Evolutionary conservation across 2,329 filamentous ascomycete genomes (phyloP).

Genomic region (Colletotrichum liriopes): DNA sequence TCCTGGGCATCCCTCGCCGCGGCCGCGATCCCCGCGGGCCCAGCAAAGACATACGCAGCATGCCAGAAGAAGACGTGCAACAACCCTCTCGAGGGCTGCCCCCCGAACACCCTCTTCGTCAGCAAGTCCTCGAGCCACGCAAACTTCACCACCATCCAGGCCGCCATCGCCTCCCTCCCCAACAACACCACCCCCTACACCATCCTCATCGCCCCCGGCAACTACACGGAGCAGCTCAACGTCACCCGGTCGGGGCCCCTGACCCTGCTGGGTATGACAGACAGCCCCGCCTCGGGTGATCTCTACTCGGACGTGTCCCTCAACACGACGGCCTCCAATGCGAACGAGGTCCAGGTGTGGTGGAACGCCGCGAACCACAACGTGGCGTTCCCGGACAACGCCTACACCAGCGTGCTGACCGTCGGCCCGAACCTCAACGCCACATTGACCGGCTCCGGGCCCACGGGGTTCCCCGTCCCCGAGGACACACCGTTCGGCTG

Average conservation of each 20-base stretch:
- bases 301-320: slow-evolving; percentile 59
- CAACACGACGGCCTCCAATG: slow-evolving; percentile 52
- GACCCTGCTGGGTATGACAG: slow-evolving; percentile 73
- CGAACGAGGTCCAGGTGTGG: slow-evolving; percentile 69
- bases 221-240: slow-evolving; percentile 77
- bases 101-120: slow-evolving; percentile 59
- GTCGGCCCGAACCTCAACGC: slow-evolving; percentile 76
- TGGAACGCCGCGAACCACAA: slow-evolving; percentile 71
- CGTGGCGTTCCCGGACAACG: slow-evolving; percentile 68
- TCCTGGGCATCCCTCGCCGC: slow-evolving; percentile 14
- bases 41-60: slow-evolving; percentile 49
- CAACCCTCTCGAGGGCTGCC: slow-evolving; percentile 55
- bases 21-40: slow-evolving; percentile 36
- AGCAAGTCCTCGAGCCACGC: slow-evolving; percentile 53
- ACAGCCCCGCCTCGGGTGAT: slow-evolving; percentile 52
- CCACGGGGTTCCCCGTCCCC: slow-evolving; percentile 74
- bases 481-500: slow-evolving; percentile 75
- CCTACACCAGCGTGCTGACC: slow-evolving; percentile 73
- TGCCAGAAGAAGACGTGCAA: slow-evolving; percentile 53
- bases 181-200: slow-evolving; percentile 61
- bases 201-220: slow-evolving; percentile 73
- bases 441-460: slow-evolving; percentile 73
- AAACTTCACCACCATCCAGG: slow-evolving; percentile 57
- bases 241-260: slow-evolving; percentile 74
- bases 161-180: slow-evolving; percentile 57